These are phyloP conservation scores for Xylariaceae sp. DNA, from an alignment of 2,329 filamentous ascomycete genomes.

Conservation along the genomic window DNA sequence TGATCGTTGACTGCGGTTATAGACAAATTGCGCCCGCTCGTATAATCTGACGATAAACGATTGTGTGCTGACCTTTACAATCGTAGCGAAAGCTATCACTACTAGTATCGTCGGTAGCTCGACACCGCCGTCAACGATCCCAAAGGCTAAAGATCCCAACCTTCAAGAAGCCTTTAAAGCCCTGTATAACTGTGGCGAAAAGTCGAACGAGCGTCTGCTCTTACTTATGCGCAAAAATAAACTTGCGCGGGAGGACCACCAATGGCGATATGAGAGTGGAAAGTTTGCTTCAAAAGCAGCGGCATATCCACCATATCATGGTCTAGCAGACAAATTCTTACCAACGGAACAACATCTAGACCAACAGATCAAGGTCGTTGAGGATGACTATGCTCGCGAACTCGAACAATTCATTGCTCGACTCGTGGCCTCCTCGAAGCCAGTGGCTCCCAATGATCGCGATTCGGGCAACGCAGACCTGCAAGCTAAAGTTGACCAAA, in stretches of 20 bases:
- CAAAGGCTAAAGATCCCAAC: conserved; percentile 24
- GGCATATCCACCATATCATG: conserved; percentile 23
- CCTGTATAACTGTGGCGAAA: conserved; percentile 15
- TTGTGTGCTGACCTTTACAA: conserved; percentile 9
- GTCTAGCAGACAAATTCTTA: conserved; percentile 19
- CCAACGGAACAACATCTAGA: conserved; percentile 18
- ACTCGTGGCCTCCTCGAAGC: conserved; percentile 8
- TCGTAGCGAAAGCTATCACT: conserved; percentile 7
- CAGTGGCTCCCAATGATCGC: conserved; percentile 6
- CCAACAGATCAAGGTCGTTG: conserved; percentile 14
- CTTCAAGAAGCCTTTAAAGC: conserved; percentile 24
- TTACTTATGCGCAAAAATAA: conserved; percentile 8
- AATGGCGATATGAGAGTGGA: conserved; percentile 4
- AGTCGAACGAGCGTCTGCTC: conserved; percentile 8
- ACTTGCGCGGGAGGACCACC: conserved; percentile 1
- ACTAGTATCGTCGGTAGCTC: background rate
- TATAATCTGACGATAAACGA: background rate
- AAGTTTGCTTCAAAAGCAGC: conserved; percentile 18
- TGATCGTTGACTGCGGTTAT: background rate
- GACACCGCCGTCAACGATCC: conserved; percentile 1
- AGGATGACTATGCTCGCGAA: conserved; percentile 15
- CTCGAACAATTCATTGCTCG: conserved; percentile 20
- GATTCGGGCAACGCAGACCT: conserved; percentile 17
- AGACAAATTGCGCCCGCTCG: background rate
- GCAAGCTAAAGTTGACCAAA: conserved; percentile 22